Base-by-base conservation (phyloP, 371 early-diverging fungal genomes). In the Basidiobolus heterosporus region DNA sequence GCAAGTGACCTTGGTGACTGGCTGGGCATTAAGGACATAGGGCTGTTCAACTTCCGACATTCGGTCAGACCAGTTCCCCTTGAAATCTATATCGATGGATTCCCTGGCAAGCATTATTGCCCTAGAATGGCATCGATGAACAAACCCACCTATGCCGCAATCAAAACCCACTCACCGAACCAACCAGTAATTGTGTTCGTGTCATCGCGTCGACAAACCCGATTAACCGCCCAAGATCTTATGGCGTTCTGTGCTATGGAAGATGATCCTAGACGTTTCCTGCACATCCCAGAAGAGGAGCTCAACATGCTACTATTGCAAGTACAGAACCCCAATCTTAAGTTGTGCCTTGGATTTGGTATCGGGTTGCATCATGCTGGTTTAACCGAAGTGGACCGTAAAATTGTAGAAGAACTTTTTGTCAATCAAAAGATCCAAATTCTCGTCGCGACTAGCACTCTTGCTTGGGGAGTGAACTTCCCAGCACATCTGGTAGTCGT, bases 381-480 rank as follows among this genome's bases (percentile, higher is more conserved):
- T 19, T 65, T 99, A 35, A 80, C 88, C 4, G 87, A 95, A 49
- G 60, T 60, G 11, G 93, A 97, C 49, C 74, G 98, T 37, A 72
- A 70, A 49, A 57, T 88, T 3, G 89, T 89, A n/a, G 98, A 98
- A 63, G 84, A 88, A 45, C 74, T 93, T 18, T 99, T 95, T 62
- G 69, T 80, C 43, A 79, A 82, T 47, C 72, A 81, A 58, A 88
- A 91, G 66, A 91, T 99, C 53, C 91, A 92, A 55, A 75, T 98
- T 24, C 61, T 99, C 51, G 80, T 99, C 38, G 91, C 93, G 2
- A 98, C 99, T 3, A 82, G 87, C 47, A 98, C 98, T 1, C 66
- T 99, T n/a, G 98, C 98, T 1, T 98, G 99, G 98, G 90, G 92
- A 44, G 93, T 99, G 44, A 98, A 98, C 62, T 78, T 93, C 40